phyloP scores from a whole-genome alignment of 768 basidiomycete genomes.

The Rickenella mellea region DNA sequence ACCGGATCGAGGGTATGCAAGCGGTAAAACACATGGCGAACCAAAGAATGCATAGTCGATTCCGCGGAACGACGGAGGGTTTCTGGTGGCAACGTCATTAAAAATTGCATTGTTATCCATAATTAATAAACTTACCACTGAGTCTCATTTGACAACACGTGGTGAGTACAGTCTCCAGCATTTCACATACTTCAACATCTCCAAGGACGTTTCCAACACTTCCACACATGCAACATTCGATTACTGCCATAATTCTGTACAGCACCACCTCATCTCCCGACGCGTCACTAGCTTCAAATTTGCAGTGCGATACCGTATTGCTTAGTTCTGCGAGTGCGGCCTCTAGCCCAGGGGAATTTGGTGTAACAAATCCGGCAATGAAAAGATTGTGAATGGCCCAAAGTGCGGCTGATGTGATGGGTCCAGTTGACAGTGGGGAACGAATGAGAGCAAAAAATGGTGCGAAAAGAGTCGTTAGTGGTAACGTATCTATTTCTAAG shows the following conservation, averaged over 20 bases:
- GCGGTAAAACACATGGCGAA: conserved; percentile 71
- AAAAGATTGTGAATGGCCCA: conserved; percentile 85
- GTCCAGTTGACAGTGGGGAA: conserved; percentile 90
- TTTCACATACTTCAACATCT: conserved; percentile 94
- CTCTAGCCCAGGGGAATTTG: conserved; percentile 46
- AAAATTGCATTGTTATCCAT: neutral
- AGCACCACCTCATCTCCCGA: conserved; percentile 97
- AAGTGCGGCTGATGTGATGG: conserved; percentile 92
- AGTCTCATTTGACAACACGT: conserved; percentile 95
- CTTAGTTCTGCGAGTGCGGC: conserved; percentile 74
- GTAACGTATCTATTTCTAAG: conserved; percentile 49
- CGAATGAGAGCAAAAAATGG: conserved; percentile 93
- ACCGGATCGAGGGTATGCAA: conserved; percentile 58
- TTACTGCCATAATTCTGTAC: conserved; percentile 83
- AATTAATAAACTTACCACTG: conserved; percentile 55
- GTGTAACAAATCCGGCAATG: conserved; percentile 60
- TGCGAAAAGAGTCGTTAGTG: conserved; percentile 55
- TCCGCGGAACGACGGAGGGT: conserved; percentile 82
- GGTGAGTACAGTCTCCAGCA: conserved; percentile 94
- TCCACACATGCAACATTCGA: conserved; percentile 72
- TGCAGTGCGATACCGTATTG: conserved; percentile 87
- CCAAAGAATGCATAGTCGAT: conserved; percentile 79
- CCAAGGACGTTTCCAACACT: conserved; percentile 64
- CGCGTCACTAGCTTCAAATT: conserved; percentile 95
- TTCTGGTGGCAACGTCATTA: conserved; percentile 37